Percentiles rank a stretch among this genome's conserved stretches.
phyloP scores from a whole-genome alignment of 2,329 filamentous ascomycete genomes.

The Xylogone sp. region DNA sequence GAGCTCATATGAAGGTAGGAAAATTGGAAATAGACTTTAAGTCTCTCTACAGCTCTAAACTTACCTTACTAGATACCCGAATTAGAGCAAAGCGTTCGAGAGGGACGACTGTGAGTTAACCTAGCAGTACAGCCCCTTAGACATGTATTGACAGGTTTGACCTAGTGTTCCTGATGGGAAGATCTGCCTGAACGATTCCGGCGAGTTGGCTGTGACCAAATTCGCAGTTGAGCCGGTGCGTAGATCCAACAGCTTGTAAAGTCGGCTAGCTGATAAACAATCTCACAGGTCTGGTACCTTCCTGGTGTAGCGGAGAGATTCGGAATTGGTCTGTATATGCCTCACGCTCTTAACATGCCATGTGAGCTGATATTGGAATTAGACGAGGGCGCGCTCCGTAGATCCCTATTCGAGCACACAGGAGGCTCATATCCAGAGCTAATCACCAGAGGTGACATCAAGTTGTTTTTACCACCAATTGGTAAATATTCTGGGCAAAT shows the following conservation, averaged over 20 bases:
- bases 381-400: constrained; percentile 84
- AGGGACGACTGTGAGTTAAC: constrained; percentile 61
- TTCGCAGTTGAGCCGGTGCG: constrained; percentile 90
- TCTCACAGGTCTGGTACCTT: constrained; percentile 70
- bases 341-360: constrained; percentile 2
- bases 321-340: constrained; percentile 53
- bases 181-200: constrained; percentile 77
- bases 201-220: constrained; percentile 92
- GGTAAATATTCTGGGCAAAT: constrained; percentile 81
- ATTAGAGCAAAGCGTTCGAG: constrained; percentile 80
- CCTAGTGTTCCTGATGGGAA: constrained; percentile 63
- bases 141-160: constrained; percentile 9
- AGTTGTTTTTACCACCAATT: constrained; percentile 92
- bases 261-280: constrained; percentile 78
- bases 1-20: constrained; percentile 31
- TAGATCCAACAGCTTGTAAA: constrained; percentile 71
- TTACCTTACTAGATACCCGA: constrained; percentile 65
- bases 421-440: constrained; percentile 95
- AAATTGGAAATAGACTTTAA: no score
- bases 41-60: background rate
- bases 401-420: constrained; percentile 90
- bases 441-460: constrained; percentile 91
- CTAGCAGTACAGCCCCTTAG: background rate
- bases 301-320: constrained; percentile 89
- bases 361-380: constrained; percentile 66